These are phyloP conservation scores for Alternaria brassicicola DNA, from an alignment of 2,329 filamentous ascomycete species.

Conservation along the genomic window DNA sequence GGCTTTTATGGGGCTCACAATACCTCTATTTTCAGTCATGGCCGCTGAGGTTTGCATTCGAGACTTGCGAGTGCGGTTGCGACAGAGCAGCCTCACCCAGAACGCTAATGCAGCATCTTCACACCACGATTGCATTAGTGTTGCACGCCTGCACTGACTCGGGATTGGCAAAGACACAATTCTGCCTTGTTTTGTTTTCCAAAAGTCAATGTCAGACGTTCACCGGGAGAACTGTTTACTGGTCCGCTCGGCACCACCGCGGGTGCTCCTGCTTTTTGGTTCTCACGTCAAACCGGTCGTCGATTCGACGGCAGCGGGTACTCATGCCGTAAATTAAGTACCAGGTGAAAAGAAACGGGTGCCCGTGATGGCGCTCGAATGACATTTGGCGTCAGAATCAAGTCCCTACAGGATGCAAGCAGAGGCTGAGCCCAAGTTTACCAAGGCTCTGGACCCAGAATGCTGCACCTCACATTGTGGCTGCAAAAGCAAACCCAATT, in stretches of 20 bases:
- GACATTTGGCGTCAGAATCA: neutral
- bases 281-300: slow-evolving; percentile 3
- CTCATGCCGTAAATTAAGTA: neutral
- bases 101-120: slow-evolving; percentile 23
- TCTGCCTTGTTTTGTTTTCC: slow-evolving; percentile 10
- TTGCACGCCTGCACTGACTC: slow-evolving; percentile 8
- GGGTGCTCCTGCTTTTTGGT: neutral
- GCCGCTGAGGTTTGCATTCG: slow-evolving; percentile 6
- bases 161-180: slow-evolving; percentile 9
- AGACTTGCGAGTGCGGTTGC: slow-evolving; percentile 4
- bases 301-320: slow-evolving; percentile 8
- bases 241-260: slow-evolving; percentile 9
- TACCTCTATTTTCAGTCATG: slow-evolving; percentile 5
- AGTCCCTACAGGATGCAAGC: neutral
- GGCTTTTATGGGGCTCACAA: slow-evolving; percentile 3
- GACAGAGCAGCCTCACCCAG: slow-evolving; percentile 20
- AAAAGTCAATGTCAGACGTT: slow-evolving; percentile 13
- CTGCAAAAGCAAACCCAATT: slow-evolving; percentile 22
- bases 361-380: neutral
- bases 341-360: neutral
- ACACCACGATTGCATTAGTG: slow-evolving; percentile 16
- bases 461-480: slow-evolving; percentile 21
- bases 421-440: slow-evolving; percentile 9
- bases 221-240: slow-evolving; percentile 7
- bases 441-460: slow-evolving; percentile 17